These are phyloP conservation scores for Coemansia sp. DNA, from an alignment of 192 early-diverging fungal genomes.

Conservation along the genomic window DNA sequence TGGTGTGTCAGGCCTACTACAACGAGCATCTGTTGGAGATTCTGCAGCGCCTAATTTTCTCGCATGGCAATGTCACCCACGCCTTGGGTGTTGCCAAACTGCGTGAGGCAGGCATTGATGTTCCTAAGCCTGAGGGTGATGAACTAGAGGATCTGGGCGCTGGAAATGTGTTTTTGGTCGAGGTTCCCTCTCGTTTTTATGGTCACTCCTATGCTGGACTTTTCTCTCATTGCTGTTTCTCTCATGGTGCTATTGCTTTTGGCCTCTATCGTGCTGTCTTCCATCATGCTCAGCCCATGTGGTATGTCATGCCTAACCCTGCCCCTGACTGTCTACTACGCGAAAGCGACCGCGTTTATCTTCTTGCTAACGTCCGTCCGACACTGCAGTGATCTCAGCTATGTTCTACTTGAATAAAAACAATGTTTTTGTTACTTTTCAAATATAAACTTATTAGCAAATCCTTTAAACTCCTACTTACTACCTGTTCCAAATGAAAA, in stretches of 20 bases:
- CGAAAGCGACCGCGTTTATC: conserved; percentile 60
- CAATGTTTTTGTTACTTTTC: conserved; percentile 9
- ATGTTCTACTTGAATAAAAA: neutral
- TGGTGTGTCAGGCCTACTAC: conserved; percentile 73
- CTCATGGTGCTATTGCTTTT: conserved; percentile 56
- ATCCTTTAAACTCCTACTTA: too few species aligned
- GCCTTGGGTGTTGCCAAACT: conserved; percentile 47
- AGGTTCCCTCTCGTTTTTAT: conserved; percentile 46
- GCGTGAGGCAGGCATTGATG: conserved; percentile 19
- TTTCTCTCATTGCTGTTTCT: conserved; percentile 54
- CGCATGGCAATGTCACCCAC: conserved; percentile 44
- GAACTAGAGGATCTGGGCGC: conserved; percentile 6
- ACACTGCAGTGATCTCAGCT: conserved; percentile 16
- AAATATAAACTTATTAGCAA: too few species aligned
- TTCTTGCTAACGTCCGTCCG: conserved; percentile 44
- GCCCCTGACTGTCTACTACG: conserved; percentile 48
- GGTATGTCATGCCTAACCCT: conserved; percentile 65
- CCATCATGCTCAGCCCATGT: conserved; percentile 55
- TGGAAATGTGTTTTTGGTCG: conserved; percentile 49
- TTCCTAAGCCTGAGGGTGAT: conserved; percentile 1
- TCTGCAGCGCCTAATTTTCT: conserved; percentile 60
- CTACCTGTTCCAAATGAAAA: too few species aligned
- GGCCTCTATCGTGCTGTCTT: conserved; percentile 62
- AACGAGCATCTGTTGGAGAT: conserved; percentile 62
- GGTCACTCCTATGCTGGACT: conserved; percentile 55